Conservation (phyloP, 257 asterid species). For the Gentiana straminea region DNA sequence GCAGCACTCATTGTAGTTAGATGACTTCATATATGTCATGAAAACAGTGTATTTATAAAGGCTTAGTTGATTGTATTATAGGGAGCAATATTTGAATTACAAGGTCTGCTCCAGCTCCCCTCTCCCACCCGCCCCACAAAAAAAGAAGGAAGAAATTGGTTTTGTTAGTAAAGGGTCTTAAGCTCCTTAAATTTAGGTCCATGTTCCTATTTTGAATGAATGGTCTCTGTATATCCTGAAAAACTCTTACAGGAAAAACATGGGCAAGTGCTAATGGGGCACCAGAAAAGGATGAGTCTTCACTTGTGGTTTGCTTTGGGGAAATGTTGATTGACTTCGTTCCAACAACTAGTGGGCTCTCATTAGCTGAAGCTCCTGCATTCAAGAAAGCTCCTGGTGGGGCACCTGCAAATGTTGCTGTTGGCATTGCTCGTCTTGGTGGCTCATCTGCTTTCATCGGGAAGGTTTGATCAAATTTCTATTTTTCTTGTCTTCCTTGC, state of each 20-base stretch:
- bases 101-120: no score
- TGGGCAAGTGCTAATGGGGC: conserved; percentile 36
- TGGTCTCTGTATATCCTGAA: background rate
- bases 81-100: no score
- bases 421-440: conserved; percentile 96
- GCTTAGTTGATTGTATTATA: no score
- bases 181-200: background rate
- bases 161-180: background rate
- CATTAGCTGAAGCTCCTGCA: conserved; percentile 91
- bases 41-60: no score
- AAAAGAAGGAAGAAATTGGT: background rate
- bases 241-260: conserved; percentile 41
- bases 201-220: background rate
- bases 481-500: background rate
- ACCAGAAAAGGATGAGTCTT: conserved; percentile 40
- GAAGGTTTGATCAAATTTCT: conserved; percentile 37
- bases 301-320: conserved; percentile 92
- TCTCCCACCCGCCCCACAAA: background rate
- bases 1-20: no score
- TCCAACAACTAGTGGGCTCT: conserved; percentile 77
- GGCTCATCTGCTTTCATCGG: conserved; percentile 96
- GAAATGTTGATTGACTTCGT: conserved; percentile 98
- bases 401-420: conserved; percentile 99
- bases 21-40: no score
- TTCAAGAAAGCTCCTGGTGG: conserved; percentile 98